Percentiles rank a stretch among this genome's conserved stretches.
Evolutionary conservation across 2,329 filamentous ascomycete species (phyloP).

Genomic region (Cladosporium halotolerans): DNA sequence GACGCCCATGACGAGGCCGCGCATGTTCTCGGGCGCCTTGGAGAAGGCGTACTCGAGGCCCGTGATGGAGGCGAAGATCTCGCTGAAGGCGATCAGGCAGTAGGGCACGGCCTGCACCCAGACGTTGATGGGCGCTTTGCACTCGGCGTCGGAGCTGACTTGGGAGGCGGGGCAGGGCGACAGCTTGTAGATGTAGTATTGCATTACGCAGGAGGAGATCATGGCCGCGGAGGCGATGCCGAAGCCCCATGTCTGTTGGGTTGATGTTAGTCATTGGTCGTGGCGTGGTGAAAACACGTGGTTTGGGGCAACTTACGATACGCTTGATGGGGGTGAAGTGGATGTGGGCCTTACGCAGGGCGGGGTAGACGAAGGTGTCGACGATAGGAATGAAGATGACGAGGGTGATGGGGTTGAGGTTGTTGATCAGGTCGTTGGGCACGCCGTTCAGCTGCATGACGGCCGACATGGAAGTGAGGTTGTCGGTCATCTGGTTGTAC

Average conservation of each 20-base stretch:
- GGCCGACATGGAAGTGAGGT: conserved; percentile 41
- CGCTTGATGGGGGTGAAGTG: conserved; percentile 46
- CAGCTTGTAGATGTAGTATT: conserved; percentile 31
- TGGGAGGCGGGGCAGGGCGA: conserved; percentile 2
- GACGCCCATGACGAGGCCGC: conserved; percentile 45
- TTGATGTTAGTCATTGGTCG: too few species aligned
- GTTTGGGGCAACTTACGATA: conserved; percentile 32
- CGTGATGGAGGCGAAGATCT: conserved; percentile 42
- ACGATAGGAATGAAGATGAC: conserved; percentile 18
- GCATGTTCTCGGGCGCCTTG: conserved; percentile 42
- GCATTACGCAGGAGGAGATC: conserved; percentile 49
- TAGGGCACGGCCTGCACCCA: conserved; percentile 39
- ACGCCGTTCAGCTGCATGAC: conserved; percentile 36
- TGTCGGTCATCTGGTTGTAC: conserved; percentile 46
- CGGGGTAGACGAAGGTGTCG: conserved; percentile 42
- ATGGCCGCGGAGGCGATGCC: conserved; percentile 49
- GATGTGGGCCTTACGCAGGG: conserved; percentile 37
- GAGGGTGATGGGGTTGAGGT: conserved; percentile 19
- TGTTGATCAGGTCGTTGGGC: conserved; percentile 43
- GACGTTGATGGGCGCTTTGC: conserved; percentile 32
- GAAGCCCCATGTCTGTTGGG: conserved; percentile 39
- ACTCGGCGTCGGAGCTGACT: conserved; percentile 22
- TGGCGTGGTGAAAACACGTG: too few species aligned
- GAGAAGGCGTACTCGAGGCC: conserved; percentile 42
- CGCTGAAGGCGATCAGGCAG: conserved; percentile 38